Evolutionary conservation across 2,329 filamentous ascomycete species (phyloP), one percentile per base, ranked within the genome.

Genomic region (Zopfia rhizophila): DNA sequence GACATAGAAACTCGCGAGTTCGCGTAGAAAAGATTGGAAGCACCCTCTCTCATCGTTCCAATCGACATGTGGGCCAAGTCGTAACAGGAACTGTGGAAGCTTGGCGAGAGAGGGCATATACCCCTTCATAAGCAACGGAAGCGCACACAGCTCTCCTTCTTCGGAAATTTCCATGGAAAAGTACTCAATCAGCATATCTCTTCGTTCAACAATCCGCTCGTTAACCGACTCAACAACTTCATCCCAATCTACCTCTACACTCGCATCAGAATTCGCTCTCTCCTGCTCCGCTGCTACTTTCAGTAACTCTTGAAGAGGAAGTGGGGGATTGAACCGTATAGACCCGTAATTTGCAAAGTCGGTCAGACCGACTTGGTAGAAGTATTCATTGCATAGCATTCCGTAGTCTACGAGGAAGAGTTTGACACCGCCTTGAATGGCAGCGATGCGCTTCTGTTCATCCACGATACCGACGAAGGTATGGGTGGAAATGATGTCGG

Each of bases 391-490:
- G 68, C 72, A 89, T 1, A 89, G 77, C 67, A 93, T 86, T 8
- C 91, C 94, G 65, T 99, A 99, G 72, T 99, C 94, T 39, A 99
- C 81, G 16, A 99, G 82, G 69, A 89, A 97, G 6, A 99, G 82
- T 67, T 92, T 96, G 7, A 97, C 88, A 11, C 93, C 94, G 24
- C 90, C 87, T 73, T 99, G 94, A 25, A 99, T 89, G 12, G 94
- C 91, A n/a, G 87, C 92, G 10, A 99, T 83, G 8, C 94, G 89
- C 37, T 91, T 87, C 28, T 82, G 83, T 63, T 93, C 89, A 64
- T 99, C 94, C 1, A 97, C 90, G 18, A 99, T 80, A 2, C 94
- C 94, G 35, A 99, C 90, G 69, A 97, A 99, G 1, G 90, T 96
- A 66, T 96, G 91, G 14, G 85, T 86, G 10, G 89, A 86, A 60